Percentiles rank a stretch among this genome's conserved stretches.
These are phyloP conservation scores for Melaleuca quinquenervia DNA, from an alignment of 345 rosid genomes.

Conservation along the genomic window DNA sequence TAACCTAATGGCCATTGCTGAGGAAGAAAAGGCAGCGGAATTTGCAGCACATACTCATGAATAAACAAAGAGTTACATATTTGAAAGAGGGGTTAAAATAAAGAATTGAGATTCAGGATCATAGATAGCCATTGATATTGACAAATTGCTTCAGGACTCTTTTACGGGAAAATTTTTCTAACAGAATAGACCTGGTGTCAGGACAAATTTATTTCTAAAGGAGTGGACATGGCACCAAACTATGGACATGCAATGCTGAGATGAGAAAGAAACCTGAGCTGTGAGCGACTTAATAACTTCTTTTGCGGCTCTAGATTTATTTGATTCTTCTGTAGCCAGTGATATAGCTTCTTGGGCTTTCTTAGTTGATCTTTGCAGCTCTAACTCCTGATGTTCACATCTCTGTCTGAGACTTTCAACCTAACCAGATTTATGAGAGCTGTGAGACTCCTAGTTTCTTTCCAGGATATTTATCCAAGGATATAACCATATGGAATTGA, in stretches of 20 bases:
- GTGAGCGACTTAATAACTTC: slow-evolving; percentile 94
- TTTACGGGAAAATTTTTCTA: neutral
- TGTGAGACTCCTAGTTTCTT: neutral
- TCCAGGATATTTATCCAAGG: neutral
- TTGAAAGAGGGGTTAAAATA: neutral
- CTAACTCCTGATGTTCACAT: slow-evolving; percentile 81
- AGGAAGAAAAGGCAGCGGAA: neutral
- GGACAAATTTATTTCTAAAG: neutral
- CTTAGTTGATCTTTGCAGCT: slow-evolving; percentile 70
- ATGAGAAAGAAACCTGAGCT: slow-evolving; percentile 47
- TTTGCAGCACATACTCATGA: neutral
- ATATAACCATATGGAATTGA: neutral
- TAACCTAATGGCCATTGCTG: neutral
- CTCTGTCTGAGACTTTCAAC: slow-evolving; percentile 65
- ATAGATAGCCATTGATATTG: neutral
- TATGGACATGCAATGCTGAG: neutral
- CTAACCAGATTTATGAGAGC: slow-evolving; percentile 20
- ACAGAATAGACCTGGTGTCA: neutral
- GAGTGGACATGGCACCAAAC: neutral
- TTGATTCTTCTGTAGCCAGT: slow-evolving; percentile 68
- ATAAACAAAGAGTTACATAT: neutral
- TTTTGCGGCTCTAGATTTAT: slow-evolving; percentile 82
- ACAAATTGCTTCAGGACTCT: neutral
- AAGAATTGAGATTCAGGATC: neutral
- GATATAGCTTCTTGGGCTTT: slow-evolving; percentile 74